Percentiles rank a stretch among this genome's conserved stretches.
Conservation (phyloP, 148 eudicot genomes). For the Amaranthus hypochondriacus region DNA sequence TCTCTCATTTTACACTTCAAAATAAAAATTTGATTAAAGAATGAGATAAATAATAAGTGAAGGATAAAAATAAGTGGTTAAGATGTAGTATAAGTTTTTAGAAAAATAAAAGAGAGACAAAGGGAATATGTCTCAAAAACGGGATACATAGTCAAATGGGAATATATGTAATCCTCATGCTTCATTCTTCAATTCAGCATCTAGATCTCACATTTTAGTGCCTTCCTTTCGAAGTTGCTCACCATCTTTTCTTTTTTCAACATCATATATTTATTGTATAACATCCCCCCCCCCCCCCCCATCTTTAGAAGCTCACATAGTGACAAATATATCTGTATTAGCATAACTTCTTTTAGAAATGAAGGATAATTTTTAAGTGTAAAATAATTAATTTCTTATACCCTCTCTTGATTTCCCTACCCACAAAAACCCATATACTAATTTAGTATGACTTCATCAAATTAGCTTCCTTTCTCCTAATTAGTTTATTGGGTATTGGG, state of each 20-base stretch:
- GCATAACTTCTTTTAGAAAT: not conserved
- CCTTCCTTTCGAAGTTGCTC: constrained; percentile 20
- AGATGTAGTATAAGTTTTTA: too few species aligned
- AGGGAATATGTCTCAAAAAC: constrained; percentile 8
- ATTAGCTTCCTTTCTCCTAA: constrained; percentile 22
- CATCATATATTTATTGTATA: constrained; percentile 8
- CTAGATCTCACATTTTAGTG: constrained; percentile 28
- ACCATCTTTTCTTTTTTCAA: not conserved
- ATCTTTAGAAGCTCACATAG: constrained; percentile 23
- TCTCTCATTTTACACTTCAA: too few species aligned
- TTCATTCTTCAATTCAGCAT: constrained; percentile 16
- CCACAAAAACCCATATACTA: not conserved
- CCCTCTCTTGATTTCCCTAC: constrained; percentile 18
- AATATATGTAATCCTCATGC: constrained; percentile 16
- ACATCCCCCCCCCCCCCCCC: too few species aligned
- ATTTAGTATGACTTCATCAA: constrained; percentile 3
- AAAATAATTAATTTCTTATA: not conserved
- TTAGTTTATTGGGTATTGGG: constrained; percentile 39
- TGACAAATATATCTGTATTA: constrained; percentile 29
- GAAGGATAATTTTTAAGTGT: not conserved
- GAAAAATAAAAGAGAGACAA: too few species aligned
- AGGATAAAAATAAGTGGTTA: too few species aligned
- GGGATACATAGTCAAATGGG: constrained; percentile 30
- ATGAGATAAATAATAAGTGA: too few species aligned
- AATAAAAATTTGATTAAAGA: too few species aligned